These are phyloP conservation scores for Eimeria nieschulzi DNA, from an alignment of 169 alveolate genomes.

Conservation along the genomic window DNA sequence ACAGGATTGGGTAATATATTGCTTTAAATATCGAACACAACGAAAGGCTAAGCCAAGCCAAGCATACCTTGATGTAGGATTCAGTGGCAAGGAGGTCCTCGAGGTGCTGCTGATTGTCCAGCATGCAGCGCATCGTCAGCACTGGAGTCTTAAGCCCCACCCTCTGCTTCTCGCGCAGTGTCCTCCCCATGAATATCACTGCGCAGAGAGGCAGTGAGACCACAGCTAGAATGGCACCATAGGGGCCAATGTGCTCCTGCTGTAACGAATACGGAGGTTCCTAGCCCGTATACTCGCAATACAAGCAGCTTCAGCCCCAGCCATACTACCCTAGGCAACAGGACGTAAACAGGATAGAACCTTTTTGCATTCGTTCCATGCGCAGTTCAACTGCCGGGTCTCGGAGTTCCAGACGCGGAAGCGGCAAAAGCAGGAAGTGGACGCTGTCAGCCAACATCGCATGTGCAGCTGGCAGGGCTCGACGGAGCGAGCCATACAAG, in stretches of 20 bases:
- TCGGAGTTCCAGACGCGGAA: constrained; percentile 70
- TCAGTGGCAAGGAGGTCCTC: constrained; percentile 47
- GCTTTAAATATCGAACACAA: no score
- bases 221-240: not conserved
- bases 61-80: constrained; percentile 64
- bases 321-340: constrained; percentile 1
- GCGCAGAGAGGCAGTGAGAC: not conserved
- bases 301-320: not conserved
- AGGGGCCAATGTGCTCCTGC: not conserved
- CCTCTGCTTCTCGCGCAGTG: constrained; percentile 50
- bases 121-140: constrained; percentile 39
- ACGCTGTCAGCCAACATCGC: constrained; percentile 83
- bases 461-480: constrained; percentile 87
- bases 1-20: no score
- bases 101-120: constrained; percentile 26
- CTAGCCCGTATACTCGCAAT: not conserved
- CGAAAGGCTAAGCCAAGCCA: no score
- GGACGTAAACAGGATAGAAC: constrained; percentile 7
- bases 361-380: constrained; percentile 68
- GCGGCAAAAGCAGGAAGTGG: constrained; percentile 90
- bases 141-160: constrained; percentile 72
- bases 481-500: constrained; percentile 91
- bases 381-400: constrained; percentile 58
- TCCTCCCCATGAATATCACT: constrained; percentile 55
- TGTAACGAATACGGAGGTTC: not conserved